Evolutionary conservation across 768 basidiomycete species (phyloP).

Genomic region (Auricularia sp.): DNA sequence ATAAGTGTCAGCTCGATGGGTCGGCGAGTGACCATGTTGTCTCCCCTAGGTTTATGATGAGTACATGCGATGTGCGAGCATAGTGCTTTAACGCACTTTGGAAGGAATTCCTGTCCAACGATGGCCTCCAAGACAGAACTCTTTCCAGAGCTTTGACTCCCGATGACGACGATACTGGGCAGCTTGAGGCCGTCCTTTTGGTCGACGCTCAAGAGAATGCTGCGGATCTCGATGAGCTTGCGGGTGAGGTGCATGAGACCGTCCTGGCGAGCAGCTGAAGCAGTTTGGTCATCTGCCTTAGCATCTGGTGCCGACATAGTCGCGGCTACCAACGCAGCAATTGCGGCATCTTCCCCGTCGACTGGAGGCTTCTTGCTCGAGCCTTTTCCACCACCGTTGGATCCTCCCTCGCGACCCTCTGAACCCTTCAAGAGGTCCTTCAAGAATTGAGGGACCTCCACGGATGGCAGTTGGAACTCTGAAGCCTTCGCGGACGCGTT

Average conservation of each 20-base stretch:
- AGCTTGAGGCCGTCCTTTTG: constrained; percentile 90
- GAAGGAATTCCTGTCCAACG: constrained; percentile 95
- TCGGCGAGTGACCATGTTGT: constrained; percentile 98
- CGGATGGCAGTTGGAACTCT: constrained; percentile 42
- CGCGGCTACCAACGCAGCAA: constrained; percentile 69
- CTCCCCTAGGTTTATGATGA: constrained; percentile 48
- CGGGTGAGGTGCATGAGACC: constrained; percentile 87
- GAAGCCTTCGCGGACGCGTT: constrained; percentile 49
- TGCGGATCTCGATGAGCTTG: constrained; percentile 93
- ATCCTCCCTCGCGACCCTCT: constrained; percentile 23
- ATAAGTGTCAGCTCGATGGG: constrained; percentile 97
- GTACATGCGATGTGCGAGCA: background rate
- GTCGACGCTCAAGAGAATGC: constrained; percentile 90
- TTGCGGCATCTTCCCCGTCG: constrained; percentile 48
- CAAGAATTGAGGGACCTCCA: constrained; percentile 54
- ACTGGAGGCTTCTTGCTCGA: constrained; percentile 24
- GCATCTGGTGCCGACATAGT: constrained; percentile 68
- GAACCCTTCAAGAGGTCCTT: constrained; percentile 45
- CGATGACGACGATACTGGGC: constrained; percentile 96
- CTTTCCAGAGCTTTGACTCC: constrained; percentile 97
- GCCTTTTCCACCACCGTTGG: constrained; percentile 15
- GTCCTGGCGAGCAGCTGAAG: constrained; percentile 49
- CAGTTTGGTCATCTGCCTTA: constrained; percentile 27
- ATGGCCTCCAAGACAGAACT: constrained; percentile 95
- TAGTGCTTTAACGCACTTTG: constrained; percentile 60